phyloP scores from a whole-genome alignment of 148 eudicot genomes.

The Vaccinium darrowii region DNA sequence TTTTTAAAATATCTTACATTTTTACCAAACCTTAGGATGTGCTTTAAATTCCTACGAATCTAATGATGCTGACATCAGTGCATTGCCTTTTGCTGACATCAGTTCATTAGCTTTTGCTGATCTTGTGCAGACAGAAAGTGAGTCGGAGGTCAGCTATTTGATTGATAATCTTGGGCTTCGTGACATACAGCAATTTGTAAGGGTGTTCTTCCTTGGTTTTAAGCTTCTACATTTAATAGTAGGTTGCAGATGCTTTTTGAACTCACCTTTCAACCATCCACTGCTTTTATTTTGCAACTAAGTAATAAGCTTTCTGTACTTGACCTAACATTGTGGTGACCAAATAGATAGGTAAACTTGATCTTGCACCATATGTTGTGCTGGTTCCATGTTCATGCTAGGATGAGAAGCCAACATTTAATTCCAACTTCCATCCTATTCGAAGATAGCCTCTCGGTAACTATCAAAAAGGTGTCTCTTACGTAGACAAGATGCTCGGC shows the following conservation, averaged over 20 bases:
- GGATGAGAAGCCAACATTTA: background rate
- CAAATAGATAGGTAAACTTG: background rate
- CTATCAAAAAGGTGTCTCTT: too few relatives aligned
- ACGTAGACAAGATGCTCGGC: too few relatives aligned
- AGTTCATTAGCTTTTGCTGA: constrained; percentile 3
- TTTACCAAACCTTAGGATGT: background rate
- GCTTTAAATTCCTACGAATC: background rate
- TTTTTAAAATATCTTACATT: background rate
- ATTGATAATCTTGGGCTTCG: constrained; percentile 84
- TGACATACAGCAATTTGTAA: constrained; percentile 79
- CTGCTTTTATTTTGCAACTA: background rate
- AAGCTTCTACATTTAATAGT: background rate
- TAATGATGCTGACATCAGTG: background rate
- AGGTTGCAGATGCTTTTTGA: background rate
- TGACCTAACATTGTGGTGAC: background rate
- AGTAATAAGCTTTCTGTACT: background rate
- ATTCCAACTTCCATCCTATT: background rate
- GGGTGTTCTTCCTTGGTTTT: constrained; percentile 21
- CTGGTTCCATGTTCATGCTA: background rate
- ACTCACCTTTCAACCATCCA: background rate
- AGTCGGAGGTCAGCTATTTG: constrained; percentile 64
- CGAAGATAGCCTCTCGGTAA: too few relatives aligned
- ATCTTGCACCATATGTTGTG: background rate
- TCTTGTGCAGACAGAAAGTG: constrained; percentile 77
- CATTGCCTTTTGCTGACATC: background rate